phyloP scores from a whole-genome alignment of 139 green algal genomes.

The Closterium sp. region DNA sequence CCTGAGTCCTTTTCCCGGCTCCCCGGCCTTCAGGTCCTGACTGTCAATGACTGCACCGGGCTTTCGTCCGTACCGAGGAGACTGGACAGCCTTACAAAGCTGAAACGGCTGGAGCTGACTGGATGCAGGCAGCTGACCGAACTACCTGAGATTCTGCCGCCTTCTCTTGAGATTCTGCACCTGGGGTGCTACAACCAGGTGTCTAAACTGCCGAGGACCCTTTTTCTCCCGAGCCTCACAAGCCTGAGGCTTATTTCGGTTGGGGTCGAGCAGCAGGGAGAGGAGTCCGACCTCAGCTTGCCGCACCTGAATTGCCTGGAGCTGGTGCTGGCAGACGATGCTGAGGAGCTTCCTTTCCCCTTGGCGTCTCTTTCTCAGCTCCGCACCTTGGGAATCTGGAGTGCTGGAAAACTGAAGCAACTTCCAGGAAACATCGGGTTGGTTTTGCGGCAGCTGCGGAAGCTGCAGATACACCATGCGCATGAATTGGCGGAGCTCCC shows the following conservation, averaged over 20 bases:
- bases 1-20: not conserved
- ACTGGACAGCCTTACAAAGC: not conserved
- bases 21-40: not conserved
- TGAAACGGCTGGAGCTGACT: not conserved
- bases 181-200: not conserved
- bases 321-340: not conserved
- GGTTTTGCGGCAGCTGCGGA: not conserved
- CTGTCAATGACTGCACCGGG: not conserved
- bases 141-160: not conserved
- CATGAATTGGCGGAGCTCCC: not conserved
- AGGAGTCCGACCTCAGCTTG: not conserved
- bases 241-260: not conserved
- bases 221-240: too few species aligned
- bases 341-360: not conserved
- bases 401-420: not conserved
- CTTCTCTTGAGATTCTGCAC: not conserved
- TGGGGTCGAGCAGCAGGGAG: not conserved
- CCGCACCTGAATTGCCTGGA: not conserved
- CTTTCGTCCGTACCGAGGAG: not conserved
- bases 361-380: not conserved
- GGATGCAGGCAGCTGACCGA: not conserved
- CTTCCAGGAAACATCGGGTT: not conserved
- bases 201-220: too few species aligned
- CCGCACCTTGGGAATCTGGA: not conserved
- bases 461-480: not conserved